Percentiles rank a stretch among this genome's conserved stretches.
Evolutionary conservation across 441 rosid species (phyloP).

Genomic region (Croton laevigatus): DNA sequence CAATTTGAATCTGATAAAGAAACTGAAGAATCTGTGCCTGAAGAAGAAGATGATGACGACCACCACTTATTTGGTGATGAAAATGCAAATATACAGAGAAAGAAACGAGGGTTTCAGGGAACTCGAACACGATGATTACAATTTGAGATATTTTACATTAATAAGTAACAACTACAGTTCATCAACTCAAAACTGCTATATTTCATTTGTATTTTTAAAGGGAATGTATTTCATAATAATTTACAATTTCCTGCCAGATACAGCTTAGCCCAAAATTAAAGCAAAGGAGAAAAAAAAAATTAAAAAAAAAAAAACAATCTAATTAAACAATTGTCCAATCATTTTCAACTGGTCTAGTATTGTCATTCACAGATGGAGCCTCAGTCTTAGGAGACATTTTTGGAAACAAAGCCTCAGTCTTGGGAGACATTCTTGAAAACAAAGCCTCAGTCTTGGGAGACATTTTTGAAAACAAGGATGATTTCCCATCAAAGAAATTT

Average conservation of each 20-base stretch:
- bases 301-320: not conserved
- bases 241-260: slow-evolving; percentile 45
- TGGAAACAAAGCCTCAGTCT: no score
- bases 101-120: not conserved
- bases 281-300: not conserved
- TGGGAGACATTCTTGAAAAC: no score
- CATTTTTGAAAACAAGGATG: slow-evolving; percentile 56
- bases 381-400: slow-evolving; percentile 29
- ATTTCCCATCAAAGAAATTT: slow-evolving; percentile 58
- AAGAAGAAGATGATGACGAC: not conserved
- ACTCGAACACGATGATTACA: not conserved
- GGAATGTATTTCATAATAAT: slow-evolving; percentile 24
- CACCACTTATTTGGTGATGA: not conserved
- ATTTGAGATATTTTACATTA: no score
- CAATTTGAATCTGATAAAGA: slow-evolving; percentile 29
- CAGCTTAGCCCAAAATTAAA: slow-evolving; percentile 9
- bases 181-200: not conserved
- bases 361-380: slow-evolving; percentile 17
- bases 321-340: slow-evolving; percentile 47
- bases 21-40: slow-evolving; percentile 28
- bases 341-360: slow-evolving; percentile 27
- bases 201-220: slow-evolving; percentile 9
- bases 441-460: slow-evolving; percentile 28
- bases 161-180: not conserved
- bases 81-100: not conserved